Evolutionary conservation across 805 yeast species (phyloP).

Genomic region (Yamadazyma sp.): DNA sequence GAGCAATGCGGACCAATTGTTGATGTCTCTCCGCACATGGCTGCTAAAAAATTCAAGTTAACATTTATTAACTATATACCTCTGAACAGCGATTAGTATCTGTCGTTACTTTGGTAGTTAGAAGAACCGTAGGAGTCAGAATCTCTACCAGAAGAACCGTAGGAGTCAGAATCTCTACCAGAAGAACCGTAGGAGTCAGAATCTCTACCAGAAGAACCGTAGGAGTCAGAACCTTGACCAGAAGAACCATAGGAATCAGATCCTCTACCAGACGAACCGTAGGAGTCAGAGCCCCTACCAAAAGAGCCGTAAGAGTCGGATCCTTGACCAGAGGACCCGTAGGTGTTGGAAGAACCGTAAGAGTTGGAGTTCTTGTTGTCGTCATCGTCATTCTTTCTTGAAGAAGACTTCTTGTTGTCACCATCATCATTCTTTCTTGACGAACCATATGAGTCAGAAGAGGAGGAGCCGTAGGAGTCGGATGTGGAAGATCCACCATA

Average conservation of each 20-base stretch:
- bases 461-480: slow-evolving; percentile 27
- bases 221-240: neutral
- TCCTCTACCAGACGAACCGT: slow-evolving; percentile 12
- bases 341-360: slow-evolving; percentile 17
- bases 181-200: slow-evolving; percentile 18
- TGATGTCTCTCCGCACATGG: no score
- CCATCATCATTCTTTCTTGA: slow-evolving; percentile 8
- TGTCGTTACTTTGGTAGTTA: slow-evolving; percentile 9
- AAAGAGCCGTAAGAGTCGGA: slow-evolving; percentile 25
- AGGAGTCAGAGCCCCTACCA: slow-evolving; percentile 10
- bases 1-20: neutral
- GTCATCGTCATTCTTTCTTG: neutral
- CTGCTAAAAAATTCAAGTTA: no score
- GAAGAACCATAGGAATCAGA: slow-evolving; percentile 9
- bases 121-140: slow-evolving; percentile 29
- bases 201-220: slow-evolving; percentile 16
- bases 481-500: slow-evolving; percentile 15
- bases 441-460: slow-evolving; percentile 21
- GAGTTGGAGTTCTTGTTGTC: slow-evolving; percentile 12
- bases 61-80: no score
- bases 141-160: slow-evolving; percentile 24
- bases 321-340: slow-evolving; percentile 6
- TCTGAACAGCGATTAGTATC: no score
- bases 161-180: slow-evolving; percentile 17
- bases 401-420: slow-evolving; percentile 7